Evolutionary conservation across 345 rosid species (phyloP).

Genomic region (Capsella bursapastoris): DNA sequence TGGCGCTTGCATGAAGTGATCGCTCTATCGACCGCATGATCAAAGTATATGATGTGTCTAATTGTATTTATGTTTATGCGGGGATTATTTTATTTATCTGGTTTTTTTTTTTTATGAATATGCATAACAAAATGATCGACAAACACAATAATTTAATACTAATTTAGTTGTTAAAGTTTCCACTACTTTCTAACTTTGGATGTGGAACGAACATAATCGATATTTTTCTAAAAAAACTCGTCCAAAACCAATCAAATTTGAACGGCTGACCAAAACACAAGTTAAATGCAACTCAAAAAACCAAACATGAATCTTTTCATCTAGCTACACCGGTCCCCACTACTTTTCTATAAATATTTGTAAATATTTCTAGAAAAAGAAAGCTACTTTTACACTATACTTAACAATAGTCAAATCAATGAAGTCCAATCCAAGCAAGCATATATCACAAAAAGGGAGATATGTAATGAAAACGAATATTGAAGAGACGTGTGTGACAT

Average conservation of each 20-base stretch:
- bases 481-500: conserved; percentile 30
- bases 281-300: conserved; percentile 11
- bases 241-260: background rate
- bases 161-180: conserved; percentile 8
- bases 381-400: conserved; percentile 33
- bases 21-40: background rate
- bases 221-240: background rate
- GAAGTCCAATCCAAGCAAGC: conserved; percentile 34
- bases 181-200: background rate
- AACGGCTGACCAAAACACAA: background rate
- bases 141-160: too few species aligned
- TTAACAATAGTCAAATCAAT: conserved; percentile 36
- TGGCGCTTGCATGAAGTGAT: background rate
- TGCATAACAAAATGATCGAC: background rate
- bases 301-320: conserved; percentile 18
- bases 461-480: conserved; percentile 19
- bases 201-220: conserved; percentile 1
- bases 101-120: background rate
- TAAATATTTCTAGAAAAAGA: conserved; percentile 20
- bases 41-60: background rate
- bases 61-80: background rate
- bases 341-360: conserved; percentile 11
- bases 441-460: conserved; percentile 9
- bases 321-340: conserved; percentile 28
- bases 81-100: background rate